Conservation (phyloP, 495 filamentous ascomycete genomes). For the Penicillium odoratum region DNA sequence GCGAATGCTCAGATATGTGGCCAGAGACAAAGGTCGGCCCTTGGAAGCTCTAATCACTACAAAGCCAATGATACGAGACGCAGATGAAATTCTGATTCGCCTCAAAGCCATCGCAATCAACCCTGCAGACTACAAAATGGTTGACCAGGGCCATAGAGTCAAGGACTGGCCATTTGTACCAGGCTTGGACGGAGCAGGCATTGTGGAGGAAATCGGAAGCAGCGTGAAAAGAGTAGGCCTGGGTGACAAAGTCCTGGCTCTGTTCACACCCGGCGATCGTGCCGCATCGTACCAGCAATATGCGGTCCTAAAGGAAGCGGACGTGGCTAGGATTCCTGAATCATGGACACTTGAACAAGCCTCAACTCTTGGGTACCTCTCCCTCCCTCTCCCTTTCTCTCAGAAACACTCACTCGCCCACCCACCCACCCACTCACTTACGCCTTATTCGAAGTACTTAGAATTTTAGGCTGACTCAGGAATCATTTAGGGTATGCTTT, state of each 20-base stretch:
- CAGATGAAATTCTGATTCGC: constrained; percentile 41
- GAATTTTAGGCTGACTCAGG: too few species aligned
- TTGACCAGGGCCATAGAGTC: constrained; percentile 30
- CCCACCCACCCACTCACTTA: too few species aligned
- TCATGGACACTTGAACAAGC: constrained; percentile 35
- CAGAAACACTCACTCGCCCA: too few species aligned
- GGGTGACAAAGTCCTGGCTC: constrained; percentile 42
- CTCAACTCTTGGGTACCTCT: constrained; percentile 38
- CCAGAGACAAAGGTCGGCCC: too few species aligned
- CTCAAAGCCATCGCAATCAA: constrained; percentile 37
- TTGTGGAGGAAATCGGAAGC: constrained; percentile 34
- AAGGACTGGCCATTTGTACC: constrained; percentile 36
- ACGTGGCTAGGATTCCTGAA: constrained; percentile 37
- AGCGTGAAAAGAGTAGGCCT: constrained; percentile 28
- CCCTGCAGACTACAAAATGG: constrained; percentile 39
- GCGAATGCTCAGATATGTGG: too few species aligned
- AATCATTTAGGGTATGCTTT: constrained; percentile 41
- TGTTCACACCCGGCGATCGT: constrained; percentile 19
- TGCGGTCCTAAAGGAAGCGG: constrained; percentile 28
- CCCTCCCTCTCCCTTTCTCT: too few species aligned
- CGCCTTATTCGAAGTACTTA: too few species aligned
- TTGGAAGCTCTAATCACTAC: too few species aligned
- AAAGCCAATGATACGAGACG: too few species aligned
- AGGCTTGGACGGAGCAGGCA: constrained; percentile 39
- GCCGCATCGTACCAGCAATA: constrained; percentile 42